phyloP scores from a whole-genome alignment of 768 basidiomycete genomes.

The Dentipellis sp. region DNA sequence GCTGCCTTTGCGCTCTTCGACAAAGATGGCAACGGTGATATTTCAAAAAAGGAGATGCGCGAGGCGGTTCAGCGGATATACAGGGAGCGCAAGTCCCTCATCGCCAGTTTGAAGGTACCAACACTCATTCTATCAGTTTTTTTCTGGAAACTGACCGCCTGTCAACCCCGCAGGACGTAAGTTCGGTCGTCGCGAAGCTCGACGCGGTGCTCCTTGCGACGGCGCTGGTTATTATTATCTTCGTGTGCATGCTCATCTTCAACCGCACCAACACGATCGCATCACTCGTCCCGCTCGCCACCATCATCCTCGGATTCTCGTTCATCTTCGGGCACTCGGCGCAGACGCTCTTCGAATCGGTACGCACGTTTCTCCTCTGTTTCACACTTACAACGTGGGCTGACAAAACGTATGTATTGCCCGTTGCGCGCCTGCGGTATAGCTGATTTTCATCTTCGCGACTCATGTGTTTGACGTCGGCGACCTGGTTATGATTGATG shows the following conservation, averaged over 20 bases:
- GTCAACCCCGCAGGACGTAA: conserved; percentile 43
- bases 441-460: conserved; percentile 81
- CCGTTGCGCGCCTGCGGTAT: neutral
- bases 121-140: neutral
- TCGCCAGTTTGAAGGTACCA: conserved; percentile 57
- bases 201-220: conserved; percentile 63
- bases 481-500: conserved; percentile 76
- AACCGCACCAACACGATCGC: conserved; percentile 53
- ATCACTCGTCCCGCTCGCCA: conserved; percentile 72
- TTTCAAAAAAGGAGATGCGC: conserved; percentile 70
- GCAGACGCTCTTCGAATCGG: conserved; percentile 70
- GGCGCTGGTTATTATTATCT: conserved; percentile 49
- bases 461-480: conserved; percentile 84
- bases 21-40: conserved; percentile 78
- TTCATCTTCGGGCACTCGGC: conserved; percentile 83
- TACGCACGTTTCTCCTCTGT: conserved; percentile 21
- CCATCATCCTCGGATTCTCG: conserved; percentile 74
- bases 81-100: conserved; percentile 63
- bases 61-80: conserved; percentile 78
- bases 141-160: neutral
- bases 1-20: conserved; percentile 67
- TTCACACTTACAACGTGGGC: neutral
- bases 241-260: conserved; percentile 70
- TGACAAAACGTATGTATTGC: no score
- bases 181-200: conserved; percentile 66